phyloP scores from a whole-genome alignment of 495 filamentous ascomycete species.

The Paragyromitra xinjiangensis region DNA sequence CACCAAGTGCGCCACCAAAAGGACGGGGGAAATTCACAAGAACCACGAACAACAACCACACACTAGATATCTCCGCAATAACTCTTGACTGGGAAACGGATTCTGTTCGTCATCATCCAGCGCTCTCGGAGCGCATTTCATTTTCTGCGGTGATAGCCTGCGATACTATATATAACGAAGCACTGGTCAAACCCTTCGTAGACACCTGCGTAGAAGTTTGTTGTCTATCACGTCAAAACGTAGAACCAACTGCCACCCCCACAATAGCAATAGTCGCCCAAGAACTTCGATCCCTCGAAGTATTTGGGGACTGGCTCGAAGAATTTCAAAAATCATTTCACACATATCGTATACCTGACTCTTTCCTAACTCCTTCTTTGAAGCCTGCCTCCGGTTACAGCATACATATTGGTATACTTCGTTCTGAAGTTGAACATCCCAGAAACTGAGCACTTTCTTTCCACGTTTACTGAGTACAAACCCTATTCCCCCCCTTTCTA shows the following conservation, averaged over 20 bases:
- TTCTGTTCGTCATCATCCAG: slow-evolving; percentile 46
- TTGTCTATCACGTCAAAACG: slow-evolving; percentile 20
- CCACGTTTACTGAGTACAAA: slow-evolving; percentile 9
- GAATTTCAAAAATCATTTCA: slow-evolving; percentile 72
- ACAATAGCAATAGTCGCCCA: slow-evolving; percentile 80
- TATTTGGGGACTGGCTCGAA: slow-evolving; percentile 83
- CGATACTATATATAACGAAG: slow-evolving; percentile 91
- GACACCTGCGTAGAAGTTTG: slow-evolving; percentile 83
- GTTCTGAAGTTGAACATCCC: slow-evolving; percentile 4
- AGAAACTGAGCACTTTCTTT: slow-evolving; percentile 4
- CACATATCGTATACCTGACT: slow-evolving; percentile 79
- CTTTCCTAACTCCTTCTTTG: slow-evolving; percentile 66
- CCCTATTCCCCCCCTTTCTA: slow-evolving; percentile 32
- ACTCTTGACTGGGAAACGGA: slow-evolving; percentile 78
- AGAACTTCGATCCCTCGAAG: slow-evolving; percentile 81
- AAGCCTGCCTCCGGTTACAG: slow-evolving; percentile 59
- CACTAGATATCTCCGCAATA: slow-evolving; percentile 62
- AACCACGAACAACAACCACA: background rate
- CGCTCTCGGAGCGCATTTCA: slow-evolving; percentile 15
- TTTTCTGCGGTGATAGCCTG: slow-evolving; percentile 79
- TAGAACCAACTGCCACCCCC: slow-evolving; percentile 55
- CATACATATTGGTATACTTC: slow-evolving; percentile 51
- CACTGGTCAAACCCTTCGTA: slow-evolving; percentile 82
- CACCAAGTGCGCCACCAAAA: slow-evolving; percentile 15
- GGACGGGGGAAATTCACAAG: slow-evolving; percentile 24